Evolutionary conservation across 179 eudicot genomes (phyloP).

Genomic region (Silene noctiflora): DNA sequence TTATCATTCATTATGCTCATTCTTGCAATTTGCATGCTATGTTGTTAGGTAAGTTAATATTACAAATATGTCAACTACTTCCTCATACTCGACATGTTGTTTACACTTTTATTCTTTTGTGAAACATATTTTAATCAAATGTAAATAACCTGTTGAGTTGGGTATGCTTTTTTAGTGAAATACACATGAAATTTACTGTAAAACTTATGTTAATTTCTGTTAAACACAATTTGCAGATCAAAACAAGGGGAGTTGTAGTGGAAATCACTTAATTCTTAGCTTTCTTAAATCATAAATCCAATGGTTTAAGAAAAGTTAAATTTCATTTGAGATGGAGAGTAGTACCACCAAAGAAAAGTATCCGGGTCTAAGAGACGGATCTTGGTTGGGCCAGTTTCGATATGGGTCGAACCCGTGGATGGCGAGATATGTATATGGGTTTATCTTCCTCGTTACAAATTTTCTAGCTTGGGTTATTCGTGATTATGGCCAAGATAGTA

Average conservation of each 20-base stretch:
- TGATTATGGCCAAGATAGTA: conserved; percentile 57
- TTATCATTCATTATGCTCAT: conserved; percentile 14
- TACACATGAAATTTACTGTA: no score
- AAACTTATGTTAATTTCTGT: no score
- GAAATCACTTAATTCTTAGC: neutral
- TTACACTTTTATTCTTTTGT: no score
- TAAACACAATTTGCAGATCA: conserved; percentile 22
- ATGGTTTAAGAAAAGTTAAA: conserved; percentile 14
- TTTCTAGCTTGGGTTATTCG: conserved; percentile 85
- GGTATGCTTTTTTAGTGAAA: no score
- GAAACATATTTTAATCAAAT: no score
- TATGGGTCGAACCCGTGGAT: conserved; percentile 81
- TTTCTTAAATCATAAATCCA: conserved; percentile 3
- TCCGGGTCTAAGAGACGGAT: conserved; percentile 45
- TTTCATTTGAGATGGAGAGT: conserved; percentile 25
- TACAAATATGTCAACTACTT: neutral
- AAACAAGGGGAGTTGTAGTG: conserved; percentile 28
- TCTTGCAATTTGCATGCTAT: conserved; percentile 17
- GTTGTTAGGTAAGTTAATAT: conserved; percentile 11
- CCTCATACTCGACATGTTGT: no score
- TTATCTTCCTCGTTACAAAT: conserved; percentile 68
- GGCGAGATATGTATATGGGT: conserved; percentile 82
- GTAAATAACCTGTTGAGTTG: no score
- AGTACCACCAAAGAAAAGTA: conserved; percentile 38
- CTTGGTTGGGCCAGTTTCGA: conserved; percentile 67